These are phyloP conservation scores for Fusarium nurragi DNA, from an alignment of 2,329 filamentous ascomycete species.

Conservation along the genomic window DNA sequence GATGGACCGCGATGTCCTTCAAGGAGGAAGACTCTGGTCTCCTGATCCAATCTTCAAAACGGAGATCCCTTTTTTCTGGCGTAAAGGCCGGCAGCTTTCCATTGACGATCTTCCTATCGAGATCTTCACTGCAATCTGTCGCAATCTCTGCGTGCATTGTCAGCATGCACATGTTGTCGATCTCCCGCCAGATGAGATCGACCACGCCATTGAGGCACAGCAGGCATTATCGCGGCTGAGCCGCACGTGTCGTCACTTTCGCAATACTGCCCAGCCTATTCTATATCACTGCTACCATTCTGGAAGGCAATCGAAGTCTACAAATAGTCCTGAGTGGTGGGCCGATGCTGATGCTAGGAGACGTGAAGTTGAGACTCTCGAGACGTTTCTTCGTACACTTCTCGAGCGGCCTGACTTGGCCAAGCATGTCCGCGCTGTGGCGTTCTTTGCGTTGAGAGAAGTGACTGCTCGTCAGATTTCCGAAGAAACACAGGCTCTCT, in stretches of 20 bases:
- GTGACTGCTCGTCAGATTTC: slow-evolving; percentile 22
- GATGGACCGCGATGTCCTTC: slow-evolving; percentile 37
- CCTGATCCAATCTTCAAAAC: slow-evolving; percentile 15
- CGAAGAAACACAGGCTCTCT: slow-evolving; percentile 36
- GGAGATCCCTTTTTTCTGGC: slow-evolving; percentile 19
- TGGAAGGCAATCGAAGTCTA: slow-evolving; percentile 26
- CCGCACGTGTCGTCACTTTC: slow-evolving; percentile 40
- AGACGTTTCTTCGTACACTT: slow-evolving; percentile 39
- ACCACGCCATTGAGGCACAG: slow-evolving; percentile 36
- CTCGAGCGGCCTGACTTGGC: slow-evolving; percentile 41
- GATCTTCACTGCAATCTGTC: slow-evolving; percentile 43
- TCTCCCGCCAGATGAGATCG: slow-evolving; percentile 38
- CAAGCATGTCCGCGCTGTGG: slow-evolving; percentile 37
- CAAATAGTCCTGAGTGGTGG: slow-evolving; percentile 24
- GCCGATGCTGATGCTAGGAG: slow-evolving; percentile 12
- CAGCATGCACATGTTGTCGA: slow-evolving; percentile 41
- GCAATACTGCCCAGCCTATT: slow-evolving; percentile 37
- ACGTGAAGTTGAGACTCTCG: slow-evolving; percentile 34
- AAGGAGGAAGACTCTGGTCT: slow-evolving; percentile 31
- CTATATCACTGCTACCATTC: slow-evolving; percentile 43
- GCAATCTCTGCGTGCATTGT: slow-evolving; percentile 42
- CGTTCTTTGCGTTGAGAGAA: slow-evolving; percentile 39
- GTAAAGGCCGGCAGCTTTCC: slow-evolving; percentile 26
- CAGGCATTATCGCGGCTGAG: slow-evolving; percentile 43
- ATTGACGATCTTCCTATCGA: slow-evolving; percentile 39